A percentile compares a stretch with the other conserved stretches of the same genome.
These are phyloP conservation scores for Aspergillus fumigatus DNA, from an alignment of 2,329 filamentous ascomycete species.

Conservation along the genomic window DNA sequence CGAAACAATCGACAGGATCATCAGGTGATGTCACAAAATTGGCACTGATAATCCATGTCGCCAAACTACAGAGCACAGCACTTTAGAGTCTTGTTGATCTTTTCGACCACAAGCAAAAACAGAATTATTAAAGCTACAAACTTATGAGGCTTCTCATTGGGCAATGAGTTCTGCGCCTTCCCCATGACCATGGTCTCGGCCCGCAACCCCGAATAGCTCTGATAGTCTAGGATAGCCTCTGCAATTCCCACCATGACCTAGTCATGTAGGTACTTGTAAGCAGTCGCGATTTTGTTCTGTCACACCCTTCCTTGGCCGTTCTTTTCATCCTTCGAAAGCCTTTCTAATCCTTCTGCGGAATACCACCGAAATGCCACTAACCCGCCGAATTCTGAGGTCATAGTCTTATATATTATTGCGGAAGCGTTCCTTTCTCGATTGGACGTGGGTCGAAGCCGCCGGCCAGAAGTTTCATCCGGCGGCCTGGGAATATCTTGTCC, in stretches of 20 bases:
- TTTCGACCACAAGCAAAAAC: not conserved
- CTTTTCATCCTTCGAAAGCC: not conserved
- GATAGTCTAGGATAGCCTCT: not conserved
- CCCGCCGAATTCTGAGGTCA: not conserved
- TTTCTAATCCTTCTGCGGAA: not conserved
- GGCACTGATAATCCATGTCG: not conserved
- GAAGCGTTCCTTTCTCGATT: not conserved
- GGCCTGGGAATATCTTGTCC: constrained; percentile 5
- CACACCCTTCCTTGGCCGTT: not conserved
- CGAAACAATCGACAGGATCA: not conserved
- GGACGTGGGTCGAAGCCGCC: not conserved
- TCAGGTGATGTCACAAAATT: not conserved
- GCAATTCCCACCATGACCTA: not conserved
- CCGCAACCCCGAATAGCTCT: constrained; percentile 7
- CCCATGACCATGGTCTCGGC: constrained; percentile 10
- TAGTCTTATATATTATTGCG: not conserved
- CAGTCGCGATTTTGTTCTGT: not conserved
- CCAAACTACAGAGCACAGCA: not conserved
- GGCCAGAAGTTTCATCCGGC: constrained; percentile 12
- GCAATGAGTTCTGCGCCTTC: constrained; percentile 1
- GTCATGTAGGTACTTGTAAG: no score
- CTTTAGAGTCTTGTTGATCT: not conserved
- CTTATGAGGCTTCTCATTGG: not conserved
- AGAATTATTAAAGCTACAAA: not conserved
- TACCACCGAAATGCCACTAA: not conserved